Base-by-base conservation (phyloP, 2,329 filamentous ascomycete species). In the Xylariaceae sp. region DNA sequence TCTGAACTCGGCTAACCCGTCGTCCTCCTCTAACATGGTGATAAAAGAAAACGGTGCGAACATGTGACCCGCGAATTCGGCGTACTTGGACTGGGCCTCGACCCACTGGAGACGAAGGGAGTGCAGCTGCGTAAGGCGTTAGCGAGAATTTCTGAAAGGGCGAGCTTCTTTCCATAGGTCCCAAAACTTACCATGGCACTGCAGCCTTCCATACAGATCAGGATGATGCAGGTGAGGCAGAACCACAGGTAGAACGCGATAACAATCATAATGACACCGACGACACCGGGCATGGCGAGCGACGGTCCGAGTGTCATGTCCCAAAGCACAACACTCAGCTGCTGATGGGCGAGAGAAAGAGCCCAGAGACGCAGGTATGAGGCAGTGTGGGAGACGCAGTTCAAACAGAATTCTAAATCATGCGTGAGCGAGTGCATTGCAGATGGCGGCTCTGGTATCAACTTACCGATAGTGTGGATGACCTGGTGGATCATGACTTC, bases 281-380 rank as follows among this genome's bases (percentile, higher is more conserved):
- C 58, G 45, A 83, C 79, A 46, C 90, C 89, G 1, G 79, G 81
- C 65, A 81, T 84, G 20, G 77, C 77, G 56, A 99, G 89, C 2
- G 90, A 89, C 49, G 87, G 88, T 26, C 83, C 89, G 48, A 99
- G 81, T 1, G 95, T 99, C 95, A 99, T 99, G 68, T 84, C 84
- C 95, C 95, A 99, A 46, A 99, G 84, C 61, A 99, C 95, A 63
- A 93, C 89, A 47, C 91, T 96, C 58, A 99, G 87, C 82, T 98
- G 95, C 75, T 99, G 95, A 81, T 99, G 95, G 29, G 95, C 95
- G 57, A 99, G 88, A 1, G 95, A 99, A 67, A 99, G 77, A 29
- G 95, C 95, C 95, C 95, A 99, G 44, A 99, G 89, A 81, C 95
- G 95, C 46, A 99, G 89, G 77, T 99, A 99, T 1, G 95, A 99